Conservation (phyloP, 2,329 filamentous ascomycete genomes). For the Exophiala dermatitidis region DNA sequence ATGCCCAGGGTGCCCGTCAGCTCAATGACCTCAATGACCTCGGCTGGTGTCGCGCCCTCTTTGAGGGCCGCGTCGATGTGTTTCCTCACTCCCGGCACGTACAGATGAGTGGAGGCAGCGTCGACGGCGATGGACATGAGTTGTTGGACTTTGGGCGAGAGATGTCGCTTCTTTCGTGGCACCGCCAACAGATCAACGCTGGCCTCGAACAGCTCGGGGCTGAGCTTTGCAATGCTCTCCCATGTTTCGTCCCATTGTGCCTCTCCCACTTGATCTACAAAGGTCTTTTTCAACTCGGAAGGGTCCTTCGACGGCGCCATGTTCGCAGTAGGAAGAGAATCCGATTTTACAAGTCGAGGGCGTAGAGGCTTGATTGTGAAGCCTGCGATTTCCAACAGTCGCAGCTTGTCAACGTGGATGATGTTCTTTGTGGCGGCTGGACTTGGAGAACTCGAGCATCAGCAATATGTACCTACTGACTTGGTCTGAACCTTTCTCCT, state of each 20-base stretch:
- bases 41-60: constrained; percentile 36
- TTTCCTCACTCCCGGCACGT: constrained; percentile 38
- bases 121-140: constrained; percentile 34
- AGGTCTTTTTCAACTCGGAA: constrained; percentile 8
- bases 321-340: not conserved
- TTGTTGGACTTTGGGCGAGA: constrained; percentile 20
- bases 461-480: too few relatives aligned
- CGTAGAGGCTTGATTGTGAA: too few relatives aligned
- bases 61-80: constrained; percentile 37
- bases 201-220: constrained; percentile 13
- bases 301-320: constrained; percentile 3
- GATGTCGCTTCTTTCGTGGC: constrained; percentile 14
- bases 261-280: constrained; percentile 8
- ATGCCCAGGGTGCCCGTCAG: constrained; percentile 42
- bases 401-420: too few relatives aligned
- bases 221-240: constrained; percentile 18
- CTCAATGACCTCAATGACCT: constrained; percentile 44
- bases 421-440: too few relatives aligned
- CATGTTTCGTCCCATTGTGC: constrained; percentile 17
- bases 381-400: too few relatives aligned
- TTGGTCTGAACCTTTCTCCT: too few relatives aligned
- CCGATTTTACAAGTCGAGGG: too few relatives aligned
- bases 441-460: too few relatives aligned
- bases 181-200: constrained; percentile 17
- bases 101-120: constrained; percentile 41